Evolutionary conservation across 2,329 filamentous ascomycete genomes (phyloP), one percentile per base, ranked within the genome.

Genomic region (Elsinoe batatas): DNA sequence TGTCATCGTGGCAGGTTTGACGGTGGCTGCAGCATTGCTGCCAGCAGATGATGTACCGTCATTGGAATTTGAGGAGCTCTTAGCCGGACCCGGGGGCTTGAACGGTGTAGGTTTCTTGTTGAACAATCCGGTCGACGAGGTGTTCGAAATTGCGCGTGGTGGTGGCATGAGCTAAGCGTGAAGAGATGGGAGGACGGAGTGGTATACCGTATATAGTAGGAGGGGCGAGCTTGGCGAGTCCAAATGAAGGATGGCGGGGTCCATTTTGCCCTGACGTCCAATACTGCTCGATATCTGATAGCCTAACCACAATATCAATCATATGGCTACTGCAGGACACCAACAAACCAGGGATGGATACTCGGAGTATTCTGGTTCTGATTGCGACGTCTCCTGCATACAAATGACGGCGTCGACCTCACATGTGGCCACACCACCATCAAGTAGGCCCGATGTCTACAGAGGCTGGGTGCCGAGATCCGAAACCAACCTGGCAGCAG

Each of bases 31-130:
- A 20, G 18, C 22, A 13, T 20, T 22, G 15, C 18, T 40, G 22
- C 22, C 35, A 3, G 3, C 12, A 18, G 20, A 13, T 32, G 37
- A 38, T 22, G 10, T 30, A 13, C 18, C 30, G 13, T 49, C 44
- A 20, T 15, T 18, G 11, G 56, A 35, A 5, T 13, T 54, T n/a
- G 53, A 20, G 10, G 40, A 11, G 8, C 32, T 47, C 18, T 35
- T 35, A 11, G 56, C 46, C 7, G 50, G 56, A 35, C 56, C 50
- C 5, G 56, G 56, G 1, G 56, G 56, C 20, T 53, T 53, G 42
- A 57, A 57, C 26, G 56, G 42, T 1, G 56, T 38, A 12, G 47
- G 22, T 47, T 38, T 56, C n/a, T 17, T 54, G 22, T 15, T 42
- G 51, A 44, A 54, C 22, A 35, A 33, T 12, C 10, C 20, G n/a